Evolutionary conservation across 169 alveolate genomes (phyloP).

Genomic region (Perkinsus marinus): DNA sequence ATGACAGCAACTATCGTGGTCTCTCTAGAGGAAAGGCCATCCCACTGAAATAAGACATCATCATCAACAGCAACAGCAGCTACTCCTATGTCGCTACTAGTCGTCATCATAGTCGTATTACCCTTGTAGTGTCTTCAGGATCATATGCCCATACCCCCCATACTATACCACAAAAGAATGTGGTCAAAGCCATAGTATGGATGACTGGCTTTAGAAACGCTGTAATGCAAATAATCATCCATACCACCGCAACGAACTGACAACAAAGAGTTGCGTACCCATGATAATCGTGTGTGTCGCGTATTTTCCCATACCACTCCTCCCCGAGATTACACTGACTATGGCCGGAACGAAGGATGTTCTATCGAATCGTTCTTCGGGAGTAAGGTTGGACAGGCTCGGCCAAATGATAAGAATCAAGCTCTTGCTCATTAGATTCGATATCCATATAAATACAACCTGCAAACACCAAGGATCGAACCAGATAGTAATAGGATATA

Average conservation of each 20-base stretch:
- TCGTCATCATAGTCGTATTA: background rate
- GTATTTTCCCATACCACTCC: background rate
- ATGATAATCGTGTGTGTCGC: background rate
- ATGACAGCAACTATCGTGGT: background rate
- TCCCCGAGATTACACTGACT: background rate
- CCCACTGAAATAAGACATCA: background rate
- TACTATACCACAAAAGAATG: background rate
- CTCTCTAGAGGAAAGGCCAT: background rate
- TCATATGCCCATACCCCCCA: background rate
- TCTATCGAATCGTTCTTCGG: background rate
- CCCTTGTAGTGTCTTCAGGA: background rate
- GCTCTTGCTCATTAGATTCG: background rate
- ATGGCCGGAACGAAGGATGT: background rate
- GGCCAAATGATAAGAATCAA: background rate
- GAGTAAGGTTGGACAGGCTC: background rate
- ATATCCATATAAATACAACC: background rate
- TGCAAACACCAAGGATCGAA: background rate
- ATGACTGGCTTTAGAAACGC: background rate
- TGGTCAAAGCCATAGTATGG: background rate
- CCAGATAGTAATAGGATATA: background rate
- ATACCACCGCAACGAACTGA: background rate
- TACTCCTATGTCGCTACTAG: background rate
- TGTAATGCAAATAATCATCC: background rate
- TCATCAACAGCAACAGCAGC: too few species aligned
- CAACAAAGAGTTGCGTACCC: background rate